Evolutionary conservation across 108 stramenopile species (phyloP).

Genomic region (Discostella pseudostelligera): DNA sequence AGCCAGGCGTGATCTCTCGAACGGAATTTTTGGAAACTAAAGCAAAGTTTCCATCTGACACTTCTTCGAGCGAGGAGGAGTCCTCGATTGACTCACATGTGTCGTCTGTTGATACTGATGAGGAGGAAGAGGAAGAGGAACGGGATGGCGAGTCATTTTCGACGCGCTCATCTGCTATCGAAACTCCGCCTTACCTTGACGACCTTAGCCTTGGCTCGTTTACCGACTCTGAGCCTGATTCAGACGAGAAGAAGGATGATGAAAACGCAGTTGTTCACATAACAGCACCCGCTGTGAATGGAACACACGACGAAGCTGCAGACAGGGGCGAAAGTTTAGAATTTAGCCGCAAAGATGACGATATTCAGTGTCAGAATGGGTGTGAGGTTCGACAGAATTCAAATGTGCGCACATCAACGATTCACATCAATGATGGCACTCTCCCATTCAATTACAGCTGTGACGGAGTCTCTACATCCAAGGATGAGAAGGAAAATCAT

Average conservation of each 20-base stretch:
- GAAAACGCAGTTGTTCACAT: neutral
- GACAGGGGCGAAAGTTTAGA: no score
- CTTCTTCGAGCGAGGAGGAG: slow-evolving; percentile 21
- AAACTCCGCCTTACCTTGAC: slow-evolving; percentile 46
- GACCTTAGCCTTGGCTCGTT: slow-evolving; percentile 39
- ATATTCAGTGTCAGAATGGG: neutral
- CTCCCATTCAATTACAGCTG: neutral
- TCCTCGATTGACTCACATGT: slow-evolving; percentile 30
- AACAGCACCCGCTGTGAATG: neutral
- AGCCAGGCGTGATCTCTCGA: neutral
- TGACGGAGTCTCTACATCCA: neutral
- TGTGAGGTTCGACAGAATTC: slow-evolving; percentile 5
- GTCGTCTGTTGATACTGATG: slow-evolving; percentile 8
- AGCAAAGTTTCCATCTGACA: neutral
- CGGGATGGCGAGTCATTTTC: slow-evolving; percentile 4
- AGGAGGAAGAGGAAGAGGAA: neutral
- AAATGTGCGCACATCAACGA: neutral
- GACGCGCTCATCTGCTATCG: slow-evolving; percentile 44
- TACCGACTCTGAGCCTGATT: slow-evolving; percentile 25
- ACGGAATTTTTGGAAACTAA: neutral
- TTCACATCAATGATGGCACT: neutral
- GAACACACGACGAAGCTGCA: neutral
- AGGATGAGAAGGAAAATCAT: no score
- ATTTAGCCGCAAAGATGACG: neutral
- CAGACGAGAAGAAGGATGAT: slow-evolving; percentile 10